Evolutionary conservation across 441 rosid species (phyloP).

Genomic region (Isatis lusitanica): DNA sequence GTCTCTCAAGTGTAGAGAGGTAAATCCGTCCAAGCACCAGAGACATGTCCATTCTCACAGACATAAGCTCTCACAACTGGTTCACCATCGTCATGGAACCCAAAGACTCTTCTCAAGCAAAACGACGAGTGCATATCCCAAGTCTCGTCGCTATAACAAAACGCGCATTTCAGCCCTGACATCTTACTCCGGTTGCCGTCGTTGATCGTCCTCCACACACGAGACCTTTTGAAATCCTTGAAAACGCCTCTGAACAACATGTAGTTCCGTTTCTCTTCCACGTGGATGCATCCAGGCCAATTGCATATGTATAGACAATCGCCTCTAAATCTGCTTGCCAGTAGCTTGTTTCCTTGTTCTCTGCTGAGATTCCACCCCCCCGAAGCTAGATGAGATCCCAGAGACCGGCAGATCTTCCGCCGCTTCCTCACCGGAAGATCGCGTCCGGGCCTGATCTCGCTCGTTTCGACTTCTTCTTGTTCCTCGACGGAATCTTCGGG

Average conservation of each 20-base stretch:
- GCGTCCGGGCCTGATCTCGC: slow-evolving; percentile 33
- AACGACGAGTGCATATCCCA: slow-evolving; percentile 95
- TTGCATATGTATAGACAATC: slow-evolving; percentile 82
- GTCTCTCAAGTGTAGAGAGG: slow-evolving; percentile 61
- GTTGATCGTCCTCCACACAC: slow-evolving; percentile 88
- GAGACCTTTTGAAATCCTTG: slow-evolving; percentile 74
- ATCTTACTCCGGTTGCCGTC: slow-evolving; percentile 68
- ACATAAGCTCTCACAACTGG: slow-evolving; percentile 98
- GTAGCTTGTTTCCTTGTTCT: slow-evolving; percentile 84
- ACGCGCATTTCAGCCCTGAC: slow-evolving; percentile 67
- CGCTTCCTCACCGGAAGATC: slow-evolving; percentile 43
- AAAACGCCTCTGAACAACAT: slow-evolving; percentile 90
- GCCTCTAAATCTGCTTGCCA: slow-evolving; percentile 85
- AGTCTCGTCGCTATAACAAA: slow-evolving; percentile 67
- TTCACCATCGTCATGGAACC: slow-evolving; percentile 93
- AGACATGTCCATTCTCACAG: slow-evolving; percentile 97
- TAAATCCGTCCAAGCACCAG: slow-evolving; percentile 90
- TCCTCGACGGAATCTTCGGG: slow-evolving; percentile 35
- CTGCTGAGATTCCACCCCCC: slow-evolving; percentile 78
- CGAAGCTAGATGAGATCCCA: slow-evolving; percentile 73
- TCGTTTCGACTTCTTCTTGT: slow-evolving; percentile 29
- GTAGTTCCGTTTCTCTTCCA: slow-evolving; percentile 78
- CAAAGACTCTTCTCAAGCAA: slow-evolving; percentile 76
- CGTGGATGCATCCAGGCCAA: slow-evolving; percentile 92
- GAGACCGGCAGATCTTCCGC: slow-evolving; percentile 49